A percentile compares a stretch with the other conserved stretches of the same genome.
Evolutionary conservation across 2,329 filamentous ascomycete genomes (phyloP).

Genomic region (Balansia obtecta): DNA sequence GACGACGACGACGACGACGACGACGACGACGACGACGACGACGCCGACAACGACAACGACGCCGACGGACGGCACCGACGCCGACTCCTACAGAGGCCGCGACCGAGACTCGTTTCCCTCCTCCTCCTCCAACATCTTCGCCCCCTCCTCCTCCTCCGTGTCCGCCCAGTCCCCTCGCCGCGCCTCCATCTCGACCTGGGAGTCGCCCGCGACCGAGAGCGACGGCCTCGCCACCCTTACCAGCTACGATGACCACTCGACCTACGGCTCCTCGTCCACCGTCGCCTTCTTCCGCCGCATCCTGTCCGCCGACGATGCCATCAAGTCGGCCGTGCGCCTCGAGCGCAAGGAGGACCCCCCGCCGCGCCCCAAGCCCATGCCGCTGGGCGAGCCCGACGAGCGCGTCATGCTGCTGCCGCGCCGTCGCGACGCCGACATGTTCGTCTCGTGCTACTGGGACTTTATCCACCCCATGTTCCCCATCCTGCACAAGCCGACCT

Average conservation of each 20-base stretch:
- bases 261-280: constrained; percentile 3
- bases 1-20: no score
- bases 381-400: background rate
- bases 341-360: background rate
- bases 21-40: no score
- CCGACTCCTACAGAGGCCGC: background rate
- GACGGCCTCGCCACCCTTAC: constrained; percentile 3
- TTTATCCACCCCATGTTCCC: constrained; percentile 4
- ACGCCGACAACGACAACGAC: background rate
- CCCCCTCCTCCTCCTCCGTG: background rate
- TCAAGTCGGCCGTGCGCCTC: background rate
- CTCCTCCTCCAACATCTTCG: background rate
- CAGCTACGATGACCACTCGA: constrained; percentile 3
- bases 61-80: background rate
- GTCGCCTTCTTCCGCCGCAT: constrained; percentile 4
- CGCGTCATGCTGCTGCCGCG: background rate
- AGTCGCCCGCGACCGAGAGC: constrained; percentile 2
- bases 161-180: background rate
- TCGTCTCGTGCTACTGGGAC: constrained; percentile 4
- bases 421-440: background rate
- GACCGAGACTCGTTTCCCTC: background rate
- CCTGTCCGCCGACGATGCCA: background rate
- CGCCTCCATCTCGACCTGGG: background rate
- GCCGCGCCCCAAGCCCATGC: background rate
- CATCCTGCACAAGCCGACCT: constrained; percentile 1